phyloP scores from a whole-genome alignment of 495 filamentous ascomycete species.

The Endocarpon pusillum region DNA sequence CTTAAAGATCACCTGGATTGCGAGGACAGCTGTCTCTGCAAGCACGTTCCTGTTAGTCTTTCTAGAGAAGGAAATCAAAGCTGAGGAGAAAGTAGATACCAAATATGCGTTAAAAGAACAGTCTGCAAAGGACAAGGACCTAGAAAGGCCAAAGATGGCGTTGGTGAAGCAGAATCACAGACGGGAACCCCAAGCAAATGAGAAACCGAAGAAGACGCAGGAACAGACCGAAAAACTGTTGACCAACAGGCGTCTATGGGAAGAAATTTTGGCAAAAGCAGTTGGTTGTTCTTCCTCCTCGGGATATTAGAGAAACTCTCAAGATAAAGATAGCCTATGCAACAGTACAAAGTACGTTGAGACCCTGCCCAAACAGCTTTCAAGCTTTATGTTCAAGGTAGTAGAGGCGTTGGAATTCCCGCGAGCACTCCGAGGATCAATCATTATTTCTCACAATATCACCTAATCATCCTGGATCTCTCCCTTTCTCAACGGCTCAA shows the following conservation, averaged over 20 bases:
- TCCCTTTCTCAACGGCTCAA: too few relatives aligned
- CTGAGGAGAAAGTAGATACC: not conserved
- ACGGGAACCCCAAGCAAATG: not conserved
- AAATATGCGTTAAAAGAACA: not conserved
- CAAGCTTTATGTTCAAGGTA: too few relatives aligned
- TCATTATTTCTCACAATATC: too few relatives aligned
- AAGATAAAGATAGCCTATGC: not conserved
- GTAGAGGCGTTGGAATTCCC: too few relatives aligned
- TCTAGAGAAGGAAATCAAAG: conserved; percentile 4
- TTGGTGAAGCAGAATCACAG: not conserved
- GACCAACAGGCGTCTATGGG: not conserved
- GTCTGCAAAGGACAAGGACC: not conserved
- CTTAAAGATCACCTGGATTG: conserved; percentile 4
- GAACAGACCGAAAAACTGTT: not conserved
- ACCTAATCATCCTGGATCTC: too few relatives aligned
- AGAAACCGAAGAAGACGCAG: not conserved
- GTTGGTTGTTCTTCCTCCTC: not conserved
- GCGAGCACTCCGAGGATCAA: too few relatives aligned
- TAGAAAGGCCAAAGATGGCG: not conserved
- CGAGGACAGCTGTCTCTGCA: conserved; percentile 1
- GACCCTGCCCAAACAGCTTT: too few relatives aligned
- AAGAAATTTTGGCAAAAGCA: too few relatives aligned
- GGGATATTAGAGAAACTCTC: not conserved
- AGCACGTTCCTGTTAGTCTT: conserved; percentile 6
- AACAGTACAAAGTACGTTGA: too few relatives aligned